Base-by-base conservation (phyloP, 768 basidiomycete species). In the Daedalea quercina region DNA sequence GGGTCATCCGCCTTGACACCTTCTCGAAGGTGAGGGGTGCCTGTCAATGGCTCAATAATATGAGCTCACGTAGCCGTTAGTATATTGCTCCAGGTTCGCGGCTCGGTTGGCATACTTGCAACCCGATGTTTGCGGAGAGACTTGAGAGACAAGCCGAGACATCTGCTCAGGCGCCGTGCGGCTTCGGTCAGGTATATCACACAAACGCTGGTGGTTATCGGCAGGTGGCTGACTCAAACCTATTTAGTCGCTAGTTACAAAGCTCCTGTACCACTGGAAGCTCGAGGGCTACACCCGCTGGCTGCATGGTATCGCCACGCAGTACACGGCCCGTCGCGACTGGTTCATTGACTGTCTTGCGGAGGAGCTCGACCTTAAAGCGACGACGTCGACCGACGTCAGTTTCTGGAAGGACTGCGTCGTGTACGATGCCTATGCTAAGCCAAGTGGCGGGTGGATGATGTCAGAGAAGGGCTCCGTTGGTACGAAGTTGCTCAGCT, bases 1-100 rank as follows among this genome's bases (percentile, higher is more conserved):
- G 90, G 26, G 90, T 94, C 41, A 81, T 94, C 53, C 84, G 89
- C 2, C 69, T 93, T 33, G 91, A 93, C 62, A 84, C 84, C 0
- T 88, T 89, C 64, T 85, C 82, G 34, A 90, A 89, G 79, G 84
- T 79, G 44, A 33, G 56, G 24, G 15, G 8, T 13, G 35, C 15
- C 31, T 41, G 33, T 15, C 3, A 22, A 8, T 22, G 51, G 17
- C 37, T 34, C 9, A 19, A 35, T n/a, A 15, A 25, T 8, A 23
- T n/a, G 41, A 13, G 6, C 15, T 6, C n/a, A 19, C 53, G 23
- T 44, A 28, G 26, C 45, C 15, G 6, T 19, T 61, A 91, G 85
- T 87, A 82, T 2, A 78, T 91, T 44, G 85, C 85, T 2, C 90
- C 90, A 2, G 90, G 89, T 2, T 78, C 78, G 50, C 79, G 89